Base-by-base conservation (phyloP, 164 flowering plant species). In the Kingdonia uniflora region DNA sequence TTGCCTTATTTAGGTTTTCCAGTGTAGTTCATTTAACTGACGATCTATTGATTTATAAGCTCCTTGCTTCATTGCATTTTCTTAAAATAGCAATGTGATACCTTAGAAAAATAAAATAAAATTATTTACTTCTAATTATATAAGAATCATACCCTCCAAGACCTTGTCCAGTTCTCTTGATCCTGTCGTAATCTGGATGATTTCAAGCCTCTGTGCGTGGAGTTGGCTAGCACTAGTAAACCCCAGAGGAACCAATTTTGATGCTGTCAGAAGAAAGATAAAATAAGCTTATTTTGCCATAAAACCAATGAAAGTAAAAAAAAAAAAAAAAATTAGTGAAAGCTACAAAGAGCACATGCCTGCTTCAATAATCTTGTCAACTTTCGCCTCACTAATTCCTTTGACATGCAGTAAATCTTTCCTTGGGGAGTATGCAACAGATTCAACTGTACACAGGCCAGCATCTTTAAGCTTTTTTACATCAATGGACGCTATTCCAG, bases 401-500 rank as follows among this genome's bases (percentile, higher is more conserved):
- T 91, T 87, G 24, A 91, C 87, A 56, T 81, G 98, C 60, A 87
- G 71, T 56, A 91, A 85, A 44, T 91, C 96, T 64, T 87, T 91
- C 64, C 96, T 74, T 5, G 98, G 95, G 59, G 90, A 65, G 62
- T 80, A 85, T 37, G 76, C 90, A 65, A 91, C 92, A 64, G 95
- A 66, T 70, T 91, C 96, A 50, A 87, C 82, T 0, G 98, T 91
- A 72, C 88, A 84, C 1, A 91, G 66, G 54, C 94, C 96, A 0
- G 98, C 92, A 74, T 91, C 98, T 63, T 84, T 91, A 33, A 91
- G 95, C 73, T 91, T 91, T 72, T 85, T 91, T n/a, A 87, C 69
- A 47, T 91, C 98, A 43, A 82, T 24, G 17, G 96, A 64, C 50
- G 96, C 92, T 65, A 91, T 84, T 0, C 98, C 95, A 16, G 95